A percentile compares a stretch with the other conserved stretches of the same genome.
phyloP scores from a whole-genome alignment of 306 rosid species.

The Inga oerstediana region DNA sequence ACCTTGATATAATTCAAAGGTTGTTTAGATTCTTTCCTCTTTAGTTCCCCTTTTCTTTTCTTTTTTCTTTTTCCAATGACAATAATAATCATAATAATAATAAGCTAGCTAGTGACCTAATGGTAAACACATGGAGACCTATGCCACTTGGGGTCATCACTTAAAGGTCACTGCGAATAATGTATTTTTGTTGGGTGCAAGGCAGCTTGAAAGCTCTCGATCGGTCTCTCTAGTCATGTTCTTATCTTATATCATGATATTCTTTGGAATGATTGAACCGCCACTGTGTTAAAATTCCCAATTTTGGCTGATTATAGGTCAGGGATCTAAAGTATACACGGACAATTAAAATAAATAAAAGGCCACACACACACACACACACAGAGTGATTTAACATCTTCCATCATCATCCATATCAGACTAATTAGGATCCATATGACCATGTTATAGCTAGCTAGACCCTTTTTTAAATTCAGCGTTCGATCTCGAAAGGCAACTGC shows the following conservation, averaged over 20 bases:
- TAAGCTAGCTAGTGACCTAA: slow-evolving; percentile 26
- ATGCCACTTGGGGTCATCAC: slow-evolving; percentile 9
- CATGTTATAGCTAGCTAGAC: not conserved
- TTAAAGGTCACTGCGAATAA: slow-evolving; percentile 29
- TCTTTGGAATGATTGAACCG: slow-evolving; percentile 9
- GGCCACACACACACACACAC: not conserved
- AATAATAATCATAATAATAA: slow-evolving; percentile 11
- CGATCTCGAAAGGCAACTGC: not conserved
- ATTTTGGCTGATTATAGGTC: slow-evolving; percentile 18
- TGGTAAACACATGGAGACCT: slow-evolving; percentile 23
- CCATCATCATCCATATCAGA: not conserved
- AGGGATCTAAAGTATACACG: slow-evolving; percentile 14
- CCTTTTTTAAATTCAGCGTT: not conserved
- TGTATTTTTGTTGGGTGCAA: slow-evolving; percentile 26
- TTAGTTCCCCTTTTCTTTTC: not conserved
- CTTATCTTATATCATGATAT: not conserved
- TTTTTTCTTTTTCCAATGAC: not conserved
- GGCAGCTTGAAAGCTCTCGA: slow-evolving; percentile 31
- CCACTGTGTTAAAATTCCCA: not conserved
- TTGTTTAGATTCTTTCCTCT: slow-evolving; percentile 28
- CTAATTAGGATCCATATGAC: not conserved
- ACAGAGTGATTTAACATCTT: not conserved
- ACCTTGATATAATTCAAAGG: slow-evolving; percentile 28
- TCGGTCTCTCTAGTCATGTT: not conserved
- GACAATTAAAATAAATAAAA: not conserved